Percentiles rank a stretch among this genome's conserved stretches.
These are phyloP conservation scores for Firmiana major DNA, from an alignment of 345 rosid genomes.

Conservation along the genomic window DNA sequence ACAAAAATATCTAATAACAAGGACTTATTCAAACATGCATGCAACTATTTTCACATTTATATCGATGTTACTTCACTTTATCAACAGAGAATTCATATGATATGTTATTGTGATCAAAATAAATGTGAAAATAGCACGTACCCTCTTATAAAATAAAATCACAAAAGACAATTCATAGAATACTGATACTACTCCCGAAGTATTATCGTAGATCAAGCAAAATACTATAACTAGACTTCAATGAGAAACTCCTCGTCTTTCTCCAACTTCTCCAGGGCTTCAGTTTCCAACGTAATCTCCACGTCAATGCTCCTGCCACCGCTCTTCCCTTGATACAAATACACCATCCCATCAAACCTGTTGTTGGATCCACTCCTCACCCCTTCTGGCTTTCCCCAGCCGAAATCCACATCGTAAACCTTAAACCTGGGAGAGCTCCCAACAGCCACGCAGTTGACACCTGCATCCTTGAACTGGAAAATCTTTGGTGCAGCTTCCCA, in stretches of 20 bases:
- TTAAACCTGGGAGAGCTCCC: slow-evolving; percentile 96
- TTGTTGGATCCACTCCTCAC: slow-evolving; percentile 87
- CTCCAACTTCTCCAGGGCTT: slow-evolving; percentile 71
- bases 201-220: neutral
- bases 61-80: neutral
- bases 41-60: slow-evolving; percentile 1
- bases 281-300: slow-evolving; percentile 69
- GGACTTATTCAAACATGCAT: neutral
- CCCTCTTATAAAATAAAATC: neutral
- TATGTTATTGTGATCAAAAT: neutral
- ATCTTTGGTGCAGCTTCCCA: slow-evolving; percentile 85
- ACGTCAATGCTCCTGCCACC: slow-evolving; percentile 87
- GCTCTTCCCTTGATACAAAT: slow-evolving; percentile 80
- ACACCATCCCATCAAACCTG: slow-evolving; percentile 94
- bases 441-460: slow-evolving; percentile 75
- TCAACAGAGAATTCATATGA: neutral
- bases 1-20: no score
- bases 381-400: slow-evolving; percentile 81
- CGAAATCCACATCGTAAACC: slow-evolving; percentile 90
- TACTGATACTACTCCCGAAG: neutral
- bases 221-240: slow-evolving; percentile 18
- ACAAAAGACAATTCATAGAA: neutral
- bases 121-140: slow-evolving; percentile 4
- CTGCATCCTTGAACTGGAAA: slow-evolving; percentile 81
- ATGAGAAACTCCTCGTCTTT: slow-evolving; percentile 55